Evolutionary conservation across 139 green algal genomes (phyloP).

Genomic region (Micromonas commoda): DNA sequence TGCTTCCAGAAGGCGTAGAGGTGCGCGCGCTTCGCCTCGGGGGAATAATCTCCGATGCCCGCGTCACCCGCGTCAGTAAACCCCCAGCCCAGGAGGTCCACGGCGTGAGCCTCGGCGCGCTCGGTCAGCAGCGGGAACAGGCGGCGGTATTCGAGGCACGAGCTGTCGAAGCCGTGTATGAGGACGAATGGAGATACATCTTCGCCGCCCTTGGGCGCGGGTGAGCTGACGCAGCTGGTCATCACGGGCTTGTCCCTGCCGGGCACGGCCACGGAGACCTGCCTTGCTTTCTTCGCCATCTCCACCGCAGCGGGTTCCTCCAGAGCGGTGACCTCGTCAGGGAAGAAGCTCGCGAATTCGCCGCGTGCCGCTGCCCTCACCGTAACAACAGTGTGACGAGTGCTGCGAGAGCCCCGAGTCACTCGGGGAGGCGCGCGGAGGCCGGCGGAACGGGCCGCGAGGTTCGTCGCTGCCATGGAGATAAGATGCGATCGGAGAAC

Average conservation of each 20-base stretch:
- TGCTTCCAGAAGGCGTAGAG: conserved; percentile 61
- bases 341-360: conserved; percentile 27
- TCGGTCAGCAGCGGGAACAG: conserved; percentile 62
- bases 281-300: conserved; percentile 37
- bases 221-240: conserved; percentile 40
- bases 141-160: conserved; percentile 75
- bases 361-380: too few species aligned
- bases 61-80: conserved; percentile 49
- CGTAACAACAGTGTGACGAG: too few species aligned
- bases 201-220: neutral
- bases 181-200: conserved; percentile 59
- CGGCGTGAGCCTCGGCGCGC: conserved; percentile 53
- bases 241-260: conserved; percentile 29
- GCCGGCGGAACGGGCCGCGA: too few species aligned
- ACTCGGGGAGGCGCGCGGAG: too few species aligned
- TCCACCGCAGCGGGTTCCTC: conserved; percentile 16
- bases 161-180: conserved; percentile 82
- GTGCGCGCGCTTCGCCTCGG: conserved; percentile 44
- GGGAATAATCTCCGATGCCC: conserved; percentile 26
- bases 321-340: conserved; percentile 11
- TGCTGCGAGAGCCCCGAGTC: too few species aligned
- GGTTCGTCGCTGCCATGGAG: too few species aligned
- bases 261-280: conserved; percentile 28
- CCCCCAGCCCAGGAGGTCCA: conserved; percentile 84
- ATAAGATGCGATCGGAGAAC: too few species aligned